Conservation (phyloP, 2,329 filamentous ascomycete species). For the Pseudogymnoascus sp. region DNA sequence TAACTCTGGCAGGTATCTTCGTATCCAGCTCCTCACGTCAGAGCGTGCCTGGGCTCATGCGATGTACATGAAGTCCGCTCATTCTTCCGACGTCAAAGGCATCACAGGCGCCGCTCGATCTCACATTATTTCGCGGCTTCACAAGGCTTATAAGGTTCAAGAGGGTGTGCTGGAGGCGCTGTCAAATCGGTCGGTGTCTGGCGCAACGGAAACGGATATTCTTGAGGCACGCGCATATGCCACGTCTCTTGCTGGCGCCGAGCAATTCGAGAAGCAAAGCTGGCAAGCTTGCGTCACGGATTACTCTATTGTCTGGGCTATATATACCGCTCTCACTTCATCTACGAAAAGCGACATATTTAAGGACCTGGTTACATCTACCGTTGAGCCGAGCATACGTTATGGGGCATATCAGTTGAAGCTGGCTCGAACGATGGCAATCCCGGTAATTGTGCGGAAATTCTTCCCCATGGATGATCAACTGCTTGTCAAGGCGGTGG, state of each 20-base stretch:
- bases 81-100: constrained; percentile 70
- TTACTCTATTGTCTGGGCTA: constrained; percentile 69
- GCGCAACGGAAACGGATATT: constrained; percentile 61
- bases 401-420: constrained; percentile 92
- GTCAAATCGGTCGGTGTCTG: constrained; percentile 51
- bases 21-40: constrained; percentile 74
- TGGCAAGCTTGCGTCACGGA: constrained; percentile 73
- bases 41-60: constrained; percentile 94
- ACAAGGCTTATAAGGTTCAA: constrained; percentile 68
- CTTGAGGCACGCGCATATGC: constrained; percentile 83
- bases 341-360: constrained; percentile 66
- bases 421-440: constrained; percentile 74
- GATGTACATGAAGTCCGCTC: constrained; percentile 83
- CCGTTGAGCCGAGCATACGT: constrained; percentile 85
- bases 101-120: constrained; percentile 72
- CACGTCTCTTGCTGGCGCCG: constrained; percentile 65
- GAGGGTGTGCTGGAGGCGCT: constrained; percentile 60
- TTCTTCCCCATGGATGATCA: constrained; percentile 63
- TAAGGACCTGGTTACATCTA: constrained; percentile 77
- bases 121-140: constrained; percentile 80
- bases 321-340: constrained; percentile 69
- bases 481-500: constrained; percentile 57
- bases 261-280: constrained; percentile 76
- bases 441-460: constrained; percentile 68
- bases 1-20: constrained; percentile 51